These are phyloP conservation scores for Ricinus communis DNA, from an alignment of 345 rosid genomes.

Conservation along the genomic window DNA sequence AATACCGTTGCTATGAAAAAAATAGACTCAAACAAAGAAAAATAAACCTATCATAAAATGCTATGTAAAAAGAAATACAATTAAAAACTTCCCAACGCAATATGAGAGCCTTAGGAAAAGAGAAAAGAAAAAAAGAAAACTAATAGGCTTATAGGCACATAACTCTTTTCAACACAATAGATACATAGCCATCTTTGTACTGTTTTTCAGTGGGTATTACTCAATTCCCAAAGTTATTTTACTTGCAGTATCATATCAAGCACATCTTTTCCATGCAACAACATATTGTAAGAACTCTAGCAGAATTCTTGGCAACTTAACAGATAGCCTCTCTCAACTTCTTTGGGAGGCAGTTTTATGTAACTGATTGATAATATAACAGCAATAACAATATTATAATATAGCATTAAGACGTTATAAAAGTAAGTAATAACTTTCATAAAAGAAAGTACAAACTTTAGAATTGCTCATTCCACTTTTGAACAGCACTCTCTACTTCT, in stretches of 20 bases:
- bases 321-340: background rate
- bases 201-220: background rate
- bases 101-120: background rate
- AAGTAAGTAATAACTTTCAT: background rate
- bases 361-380: background rate
- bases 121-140: background rate
- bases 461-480: background rate
- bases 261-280: background rate
- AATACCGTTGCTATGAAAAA: background rate
- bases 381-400: background rate
- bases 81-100: too few species aligned
- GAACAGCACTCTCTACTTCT: background rate
- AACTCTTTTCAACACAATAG: background rate
- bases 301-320: background rate
- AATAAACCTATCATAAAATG: background rate
- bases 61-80: too few species aligned
- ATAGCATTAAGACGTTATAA: background rate
- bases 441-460: background rate
- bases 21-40: background rate
- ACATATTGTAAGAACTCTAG: background rate
- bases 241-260: background rate
- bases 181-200: background rate
- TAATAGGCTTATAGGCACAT: background rate
- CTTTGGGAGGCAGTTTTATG: background rate
- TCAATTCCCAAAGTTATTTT: background rate